Percentiles rank a stretch among this genome's conserved stretches.
phyloP scores from a whole-genome alignment of 192 early-diverging fungal species.

The Gorgonomyces haynaldii region DNA sequence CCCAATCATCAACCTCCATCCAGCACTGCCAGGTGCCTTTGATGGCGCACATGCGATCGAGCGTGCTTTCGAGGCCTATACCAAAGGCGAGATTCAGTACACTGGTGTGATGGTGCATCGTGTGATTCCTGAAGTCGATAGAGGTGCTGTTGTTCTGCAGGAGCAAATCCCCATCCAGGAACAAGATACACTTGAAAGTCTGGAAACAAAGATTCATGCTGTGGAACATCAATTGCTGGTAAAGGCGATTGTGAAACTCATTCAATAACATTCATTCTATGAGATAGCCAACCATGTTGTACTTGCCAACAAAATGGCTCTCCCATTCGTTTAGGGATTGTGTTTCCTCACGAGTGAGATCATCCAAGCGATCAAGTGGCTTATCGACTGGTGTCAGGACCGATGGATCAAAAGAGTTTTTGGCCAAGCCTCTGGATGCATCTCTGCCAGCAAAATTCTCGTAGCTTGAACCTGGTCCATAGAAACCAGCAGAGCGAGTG shows the following conservation, averaged over 20 bases:
- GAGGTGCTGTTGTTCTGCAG: conserved; percentile 77
- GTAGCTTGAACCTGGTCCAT: conserved; percentile 94
- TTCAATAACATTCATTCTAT: not conserved
- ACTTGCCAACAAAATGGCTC: conserved; percentile 67
- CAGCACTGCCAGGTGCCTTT: conserved; percentile 89
- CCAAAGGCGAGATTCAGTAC: conserved; percentile 48
- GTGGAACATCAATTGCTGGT: conserved; percentile 84
- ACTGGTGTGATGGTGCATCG: conserved; percentile 70
- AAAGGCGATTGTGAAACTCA: conserved; percentile 38
- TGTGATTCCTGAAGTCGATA: conserved; percentile 91
- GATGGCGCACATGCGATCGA: conserved; percentile 96
- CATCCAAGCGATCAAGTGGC: conserved; percentile 72
- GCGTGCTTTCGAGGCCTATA: conserved; percentile 79
- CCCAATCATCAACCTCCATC: conserved; percentile 90
- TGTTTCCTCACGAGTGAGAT: conserved; percentile 60
- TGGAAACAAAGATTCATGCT: conserved; percentile 83
- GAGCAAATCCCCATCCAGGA: conserved; percentile 65
- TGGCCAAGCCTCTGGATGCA: conserved; percentile 84
- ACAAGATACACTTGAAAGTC: conserved; percentile 62
- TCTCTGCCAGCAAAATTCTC: conserved; percentile 94
- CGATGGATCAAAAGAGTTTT: conserved; percentile 69
- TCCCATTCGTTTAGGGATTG: conserved; percentile 71
- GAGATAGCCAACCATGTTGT: conserved; percentile 13
- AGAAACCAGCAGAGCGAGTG: conserved; percentile 65
- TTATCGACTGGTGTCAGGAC: conserved; percentile 57